Base-by-base conservation (phyloP, 73 alveolate species). In the Symbiodinium pilosum region DNA sequence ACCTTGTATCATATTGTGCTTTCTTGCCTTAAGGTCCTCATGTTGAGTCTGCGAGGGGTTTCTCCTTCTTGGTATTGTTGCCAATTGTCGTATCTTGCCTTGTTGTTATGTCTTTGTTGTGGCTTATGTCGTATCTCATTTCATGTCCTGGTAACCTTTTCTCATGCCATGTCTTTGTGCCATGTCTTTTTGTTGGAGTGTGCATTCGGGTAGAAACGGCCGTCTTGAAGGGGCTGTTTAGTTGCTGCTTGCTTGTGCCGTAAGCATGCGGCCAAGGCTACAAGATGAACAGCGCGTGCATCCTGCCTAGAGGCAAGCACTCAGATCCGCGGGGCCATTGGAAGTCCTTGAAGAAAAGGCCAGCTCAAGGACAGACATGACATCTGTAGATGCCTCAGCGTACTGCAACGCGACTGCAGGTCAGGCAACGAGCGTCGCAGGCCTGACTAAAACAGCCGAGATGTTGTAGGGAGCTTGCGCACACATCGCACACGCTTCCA, bases 271-370 rank as follows among this genome's bases (percentile, higher is more conserved):
- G 24, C 85, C 41, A 32, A 88, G 95, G 91, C 71, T 92, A 34
- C 43, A 51, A 75, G 98, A 92, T 92, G 98, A 92, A 92, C 87
- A 71, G 98, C 36, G 91, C 91, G n/a, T 81, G 77, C 44, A 69
- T 92, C 34, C 89, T 92, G 36, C 98, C 98, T 43, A 92, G 77
- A 36, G 98, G 98, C 34, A 84, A 42, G 39, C 32, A 14, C 56
- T 92, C 98, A 73, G 98, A 92, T 71, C 98, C 98, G 36, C 47
- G 83, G 2, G 98, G 98, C 77, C 98, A 92, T 40, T 92, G 98
- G 98, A 68, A 54, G 42, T 36, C 98, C 64, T 59, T 92, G 59
- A 92, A 92, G 68, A 64, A 71, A 24, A 87, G 94, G 94, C 84
- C 30, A 36, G 69, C n/a, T n/a, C n/a, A n/a, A 6, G 42, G 1